Base-by-base conservation (phyloP, 352 stramenopile genomes). In the Phytophthora hibernalis region DNA sequence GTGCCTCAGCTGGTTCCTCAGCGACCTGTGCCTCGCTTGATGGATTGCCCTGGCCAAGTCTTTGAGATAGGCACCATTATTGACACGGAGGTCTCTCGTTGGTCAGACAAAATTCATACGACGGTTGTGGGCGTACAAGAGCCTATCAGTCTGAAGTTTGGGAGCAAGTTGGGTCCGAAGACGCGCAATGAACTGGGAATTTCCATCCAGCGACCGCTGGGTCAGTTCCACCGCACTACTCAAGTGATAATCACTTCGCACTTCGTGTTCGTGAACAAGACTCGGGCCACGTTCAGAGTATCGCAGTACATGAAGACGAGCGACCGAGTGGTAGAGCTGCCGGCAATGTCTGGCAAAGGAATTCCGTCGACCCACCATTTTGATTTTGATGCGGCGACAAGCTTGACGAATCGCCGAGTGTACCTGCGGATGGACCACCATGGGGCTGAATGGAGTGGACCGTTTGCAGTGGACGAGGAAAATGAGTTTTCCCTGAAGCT, bases 21-120 rank as follows among this genome's bases (percentile, higher is more conserved):
- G 24, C 77, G 82, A 7, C 82, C 80, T 2, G 83, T 92, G n/a
- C 89, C 89, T 30, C 72, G 82, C 13, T 56, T 96, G 11, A 94
- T 96, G 85, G 89, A 96, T 68, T 96, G 87, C 45, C 83, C 88
- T 0, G 72, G 68, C 4, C 85, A 95, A 76, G 80, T 76, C 0
- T 94, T 97, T 54, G 87, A 97, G 51, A 92, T 97, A n/a, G 87
- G 86, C 30, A 96, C 89, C 2, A 89, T 92, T 42, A 82, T 95
- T 21, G 85, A 95, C 13, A 88, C 92, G 13, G 87, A 97, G 51
- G 69, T 93, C 2, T 91, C 88, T 18, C 69, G 77, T 15, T 97
- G 89, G 89, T 96, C 89, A 1, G 88, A 96, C 37, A 93, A 90
- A 68, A 94, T 96, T 37, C 89, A 95, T 54, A 82, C 89, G 12